Conservation (phyloP, 768 basidiomycete genomes). For the Daedalea quercina region DNA sequence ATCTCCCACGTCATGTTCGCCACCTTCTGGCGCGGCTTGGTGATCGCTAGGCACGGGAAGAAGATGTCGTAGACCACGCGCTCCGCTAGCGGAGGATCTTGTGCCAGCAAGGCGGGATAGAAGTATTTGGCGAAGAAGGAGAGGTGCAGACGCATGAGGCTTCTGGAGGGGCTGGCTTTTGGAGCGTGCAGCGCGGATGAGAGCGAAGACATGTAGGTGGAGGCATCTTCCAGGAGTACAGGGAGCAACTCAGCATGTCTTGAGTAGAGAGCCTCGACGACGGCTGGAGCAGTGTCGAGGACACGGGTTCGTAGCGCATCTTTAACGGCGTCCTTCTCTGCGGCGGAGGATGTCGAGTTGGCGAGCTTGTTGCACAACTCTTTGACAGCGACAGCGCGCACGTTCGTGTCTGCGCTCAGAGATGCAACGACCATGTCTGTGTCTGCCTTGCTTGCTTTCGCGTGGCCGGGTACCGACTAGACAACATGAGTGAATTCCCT, state of each 20-base stretch:
- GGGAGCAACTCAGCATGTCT: constrained; percentile 40
- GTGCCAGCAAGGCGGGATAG: constrained; percentile 18
- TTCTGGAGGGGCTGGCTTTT: constrained; percentile 41
- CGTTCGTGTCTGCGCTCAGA: constrained; percentile 51
- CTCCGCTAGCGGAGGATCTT: constrained; percentile 16
- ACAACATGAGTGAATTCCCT: no score
- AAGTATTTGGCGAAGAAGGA: constrained; percentile 49
- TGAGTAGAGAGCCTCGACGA: constrained; percentile 66
- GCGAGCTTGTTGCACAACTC: constrained; percentile 39
- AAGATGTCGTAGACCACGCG: constrained; percentile 46
- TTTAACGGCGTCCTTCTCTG: constrained; percentile 56
- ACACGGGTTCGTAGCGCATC: constrained; percentile 63
- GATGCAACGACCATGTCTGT: constrained; percentile 40
- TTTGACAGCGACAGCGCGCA: constrained; percentile 54
- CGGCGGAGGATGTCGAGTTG: constrained; percentile 20
- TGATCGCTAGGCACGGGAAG: constrained; percentile 70
- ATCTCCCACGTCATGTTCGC: constrained; percentile 66
- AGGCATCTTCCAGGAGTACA: constrained; percentile 33
- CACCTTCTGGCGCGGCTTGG: constrained; percentile 64
- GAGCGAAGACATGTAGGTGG: constrained; percentile 42
- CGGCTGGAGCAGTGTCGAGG: constrained; percentile 52
- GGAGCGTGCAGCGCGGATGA: constrained; percentile 27
- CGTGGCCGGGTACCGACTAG: background rate
- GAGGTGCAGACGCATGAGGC: constrained; percentile 48
- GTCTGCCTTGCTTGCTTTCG: background rate